Base-by-base conservation (phyloP, 495 filamentous ascomycete genomes). In the Penicillium desertorum region DNA sequence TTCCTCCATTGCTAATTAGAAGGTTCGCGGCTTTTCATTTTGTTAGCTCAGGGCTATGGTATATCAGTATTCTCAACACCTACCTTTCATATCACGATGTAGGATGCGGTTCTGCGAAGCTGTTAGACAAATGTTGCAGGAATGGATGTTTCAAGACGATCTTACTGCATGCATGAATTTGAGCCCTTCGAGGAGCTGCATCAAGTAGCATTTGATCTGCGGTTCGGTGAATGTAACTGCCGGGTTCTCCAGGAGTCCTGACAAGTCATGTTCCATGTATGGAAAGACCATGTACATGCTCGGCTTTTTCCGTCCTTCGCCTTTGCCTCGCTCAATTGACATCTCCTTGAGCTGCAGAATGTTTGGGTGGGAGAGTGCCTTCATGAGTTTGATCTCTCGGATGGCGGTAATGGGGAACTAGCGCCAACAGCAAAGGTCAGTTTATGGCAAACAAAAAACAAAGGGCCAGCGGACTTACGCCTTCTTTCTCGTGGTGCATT, bases 241-340 rank as follows among this genome's bases (percentile, higher is more conserved):
- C 27, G 93, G 92, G 62, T 99, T 99, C 68, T 97, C 94, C 59
- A 99, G 83, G 14, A 99, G 83, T 52, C 94, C 94, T 17, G 93
- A 96, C 6, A 99, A 81, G 69, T 99, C 94, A 69, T 99, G 94
- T 64, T 98, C 94, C 93, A 98, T 96, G 69, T 98, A 99, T 32
- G 92, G 93, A 23, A 87, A 96, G 50, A 97, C 94, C 94, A 99
- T 99, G 69, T 96, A 98, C 81, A 98, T 89, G 69, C 90, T 90
- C 0, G 89, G 87, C 56, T 88, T 85, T 71, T 92, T 94, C 47
- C 85, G 82, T 62, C 89, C 91, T 69, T 92, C 89, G 47, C 77
- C 82, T 73, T 83, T 88, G 61, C 81, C 86, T 46, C 84, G 77
- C 71, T 99, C 94, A 19, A 99, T 86, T 9, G 92, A 90, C 94